Base-by-base conservation (phyloP, 2,329 filamentous ascomycete species). In the Fusarium begoniae region DNA sequence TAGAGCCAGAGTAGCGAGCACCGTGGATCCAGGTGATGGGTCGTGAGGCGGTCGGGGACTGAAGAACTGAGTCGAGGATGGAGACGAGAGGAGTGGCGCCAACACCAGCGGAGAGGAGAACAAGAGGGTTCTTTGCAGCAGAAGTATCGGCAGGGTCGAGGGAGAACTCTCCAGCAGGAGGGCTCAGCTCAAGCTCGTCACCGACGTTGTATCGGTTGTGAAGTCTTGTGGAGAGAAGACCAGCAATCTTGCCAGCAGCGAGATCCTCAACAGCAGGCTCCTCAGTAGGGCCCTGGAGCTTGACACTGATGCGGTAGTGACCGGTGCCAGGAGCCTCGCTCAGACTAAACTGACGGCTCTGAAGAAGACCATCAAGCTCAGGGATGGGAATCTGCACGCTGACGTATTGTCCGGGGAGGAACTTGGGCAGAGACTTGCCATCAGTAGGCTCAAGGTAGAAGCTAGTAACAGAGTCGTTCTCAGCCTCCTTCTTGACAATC, bases 291-390 rank as follows among this genome's bases (percentile, higher is more conserved):
- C 87, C 90, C 72, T 90, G 92, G 65, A 85, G 88, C 87, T 95
- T 95, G 70, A 96, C 90, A 74, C 89, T 93, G 83, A 96, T 90
- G 62, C 93, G 89, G 82, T 94, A 94, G 81, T 90, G 88, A 22
- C 84, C 84, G 13, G 86, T 86, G 54, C 86, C 85, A 8, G 86
- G 85, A 6, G 83, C 85, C 75, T 93, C 90, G 77, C 90, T 92
- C 63, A 96, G 85, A 53, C 90, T 93, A 84, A 94, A 96, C 84
- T 96, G 93, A 63, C 93, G 85, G 65, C 90, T 90, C 81, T 96
- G 94, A 66, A 87, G 83, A 74, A 91, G 86, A n/a, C 88, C 88
- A 22, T 75, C 77, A 28, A 92, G 85, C 54, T 87, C 84, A 2
- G 91, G 89, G 2, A 94, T 87, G 51, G 87, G 84, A 3, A 92